Evolutionary conservation across 768 basidiomycete species (phyloP), one percentile per base, ranked within the genome.

Genomic region (Boletus sp.): DNA sequence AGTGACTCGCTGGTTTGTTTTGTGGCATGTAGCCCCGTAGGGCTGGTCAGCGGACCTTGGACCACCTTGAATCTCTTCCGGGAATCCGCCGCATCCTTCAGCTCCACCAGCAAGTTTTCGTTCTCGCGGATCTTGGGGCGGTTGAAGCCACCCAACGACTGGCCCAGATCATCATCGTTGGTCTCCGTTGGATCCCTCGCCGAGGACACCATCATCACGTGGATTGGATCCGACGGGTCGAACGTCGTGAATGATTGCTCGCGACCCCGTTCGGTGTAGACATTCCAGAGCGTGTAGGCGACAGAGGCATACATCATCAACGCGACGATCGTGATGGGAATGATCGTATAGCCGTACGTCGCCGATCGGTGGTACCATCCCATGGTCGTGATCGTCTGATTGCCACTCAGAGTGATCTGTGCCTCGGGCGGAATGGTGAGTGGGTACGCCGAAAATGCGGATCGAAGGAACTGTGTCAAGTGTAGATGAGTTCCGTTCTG

Each of bases 151-250:
- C 1, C 7, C 37, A 47, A 17, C 28, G 7, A 30, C 20, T 30
- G 36, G 14, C 15, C 45, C 39, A 47, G 17, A 20, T 40, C 28
- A 15, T 44, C 41, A 6, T 49, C 33, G n/a, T n/a, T n/a, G 46
- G 2, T 12, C 1, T 17, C 18, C 18, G 5, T 4, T 0, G 3
- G 3, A n/a, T 37, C 40, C 40, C 24, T 42, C 18, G 47, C 7
- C 12, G 57, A 56, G 1, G 57, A 58, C 4, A 32, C 57, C 44
- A 56, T 56, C 42, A 50, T 58, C n/a, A 58, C 1, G 1, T 58
- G 57, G 7, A 57, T 17, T 2, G 48, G 48, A 18, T 58, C 41
- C 24, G 57, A 56, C n/a, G 48, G 57, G 40, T 60, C 52, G 8
- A 60, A 58, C 17, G 4, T 42, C 5, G 41, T 24, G 24, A 58